These are phyloP conservation scores for Cryoendolithus antarcticus DNA, from an alignment of 2,329 filamentous ascomycete genomes.

Conservation along the genomic window DNA sequence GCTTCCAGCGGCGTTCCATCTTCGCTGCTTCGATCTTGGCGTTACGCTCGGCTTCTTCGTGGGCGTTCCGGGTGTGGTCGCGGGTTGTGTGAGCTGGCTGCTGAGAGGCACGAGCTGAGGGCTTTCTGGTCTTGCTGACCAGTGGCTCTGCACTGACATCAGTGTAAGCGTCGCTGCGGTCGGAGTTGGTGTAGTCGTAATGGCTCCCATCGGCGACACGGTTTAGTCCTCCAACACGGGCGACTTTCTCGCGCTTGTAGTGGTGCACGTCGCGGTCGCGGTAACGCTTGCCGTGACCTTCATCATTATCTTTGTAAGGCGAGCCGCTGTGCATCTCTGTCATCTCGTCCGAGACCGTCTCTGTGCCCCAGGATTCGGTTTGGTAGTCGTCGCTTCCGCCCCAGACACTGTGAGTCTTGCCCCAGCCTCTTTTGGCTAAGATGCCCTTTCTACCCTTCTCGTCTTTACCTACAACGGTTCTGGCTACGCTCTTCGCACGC, in stretches of 20 bases:
- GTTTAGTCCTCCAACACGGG: constrained; percentile 82
- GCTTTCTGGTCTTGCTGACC: too few relatives aligned
- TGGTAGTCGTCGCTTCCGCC: constrained; percentile 30
- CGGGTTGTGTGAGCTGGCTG: constrained; percentile 2
- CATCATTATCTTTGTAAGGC: constrained; percentile 8
- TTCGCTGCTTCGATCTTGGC: constrained; percentile 26
- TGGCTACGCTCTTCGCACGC: constrained; percentile 25
- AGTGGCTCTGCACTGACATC: constrained; percentile 28
- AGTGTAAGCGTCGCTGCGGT: constrained; percentile 38
- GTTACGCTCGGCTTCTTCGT: constrained; percentile 22
- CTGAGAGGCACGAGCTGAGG: too few relatives aligned
- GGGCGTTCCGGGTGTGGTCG: constrained; percentile 14
- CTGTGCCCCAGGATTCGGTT: constrained; percentile 22
- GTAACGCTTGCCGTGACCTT: constrained; percentile 36
- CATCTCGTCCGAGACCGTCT: constrained; percentile 20
- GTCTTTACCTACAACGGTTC: constrained; percentile 31
- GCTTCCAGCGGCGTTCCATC: constrained; percentile 28
- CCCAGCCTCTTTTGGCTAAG: constrained; percentile 26
- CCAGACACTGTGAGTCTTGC: constrained; percentile 30
- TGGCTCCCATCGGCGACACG: constrained; percentile 63
- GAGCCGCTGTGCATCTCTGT: constrained; percentile 17
- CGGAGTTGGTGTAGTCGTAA: constrained; percentile 66
- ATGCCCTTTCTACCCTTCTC: constrained; percentile 31
- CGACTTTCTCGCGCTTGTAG: constrained; percentile 78
- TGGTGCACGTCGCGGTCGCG: constrained; percentile 56